These are phyloP conservation scores for Yarrowia bubula DNA, from an alignment of 805 yeast species.

Conservation along the genomic window DNA sequence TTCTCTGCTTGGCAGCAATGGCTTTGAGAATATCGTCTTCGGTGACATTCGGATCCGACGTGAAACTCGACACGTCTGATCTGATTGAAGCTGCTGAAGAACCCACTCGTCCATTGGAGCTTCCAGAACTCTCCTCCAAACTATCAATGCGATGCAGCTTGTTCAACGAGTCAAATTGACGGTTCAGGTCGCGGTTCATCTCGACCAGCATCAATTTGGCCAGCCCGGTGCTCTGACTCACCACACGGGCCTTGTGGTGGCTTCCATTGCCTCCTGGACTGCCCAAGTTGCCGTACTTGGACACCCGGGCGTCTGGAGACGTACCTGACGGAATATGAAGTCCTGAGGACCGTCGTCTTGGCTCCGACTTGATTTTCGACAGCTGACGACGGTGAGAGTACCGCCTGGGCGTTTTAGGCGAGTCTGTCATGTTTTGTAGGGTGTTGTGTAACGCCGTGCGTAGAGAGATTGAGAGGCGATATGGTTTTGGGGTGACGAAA, in stretches of 20 bases:
- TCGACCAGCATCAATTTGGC: conserved; percentile 24
- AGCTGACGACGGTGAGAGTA: conserved; percentile 22
- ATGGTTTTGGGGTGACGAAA: too few species aligned
- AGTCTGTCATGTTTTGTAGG: neutral
- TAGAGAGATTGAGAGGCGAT: neutral
- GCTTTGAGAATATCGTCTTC: conserved; percentile 14
- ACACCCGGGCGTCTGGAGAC: neutral
- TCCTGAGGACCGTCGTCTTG: conserved; percentile 11
- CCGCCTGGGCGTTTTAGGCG: conserved; percentile 7
- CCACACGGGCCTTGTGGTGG: neutral
- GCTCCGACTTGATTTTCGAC: conserved; percentile 12
- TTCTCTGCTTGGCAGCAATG: conserved; percentile 22
- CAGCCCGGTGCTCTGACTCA: conserved; percentile 23
- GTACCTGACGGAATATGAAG: neutral
- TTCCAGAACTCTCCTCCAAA: neutral
- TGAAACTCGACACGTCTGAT: neutral
- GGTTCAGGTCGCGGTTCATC: conserved; percentile 19
- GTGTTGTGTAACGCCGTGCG: neutral
- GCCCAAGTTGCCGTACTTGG: conserved; percentile 2
- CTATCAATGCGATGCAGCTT: conserved; percentile 2
- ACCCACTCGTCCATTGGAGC: neutral
- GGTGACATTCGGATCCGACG: neutral
- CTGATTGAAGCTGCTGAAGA: neutral
- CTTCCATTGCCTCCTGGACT: conserved; percentile 5
- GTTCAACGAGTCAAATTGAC: neutral